Evolutionary conservation across 352 stramenopile species (phyloP).

Genomic region (Pythium rishiriense): DNA sequence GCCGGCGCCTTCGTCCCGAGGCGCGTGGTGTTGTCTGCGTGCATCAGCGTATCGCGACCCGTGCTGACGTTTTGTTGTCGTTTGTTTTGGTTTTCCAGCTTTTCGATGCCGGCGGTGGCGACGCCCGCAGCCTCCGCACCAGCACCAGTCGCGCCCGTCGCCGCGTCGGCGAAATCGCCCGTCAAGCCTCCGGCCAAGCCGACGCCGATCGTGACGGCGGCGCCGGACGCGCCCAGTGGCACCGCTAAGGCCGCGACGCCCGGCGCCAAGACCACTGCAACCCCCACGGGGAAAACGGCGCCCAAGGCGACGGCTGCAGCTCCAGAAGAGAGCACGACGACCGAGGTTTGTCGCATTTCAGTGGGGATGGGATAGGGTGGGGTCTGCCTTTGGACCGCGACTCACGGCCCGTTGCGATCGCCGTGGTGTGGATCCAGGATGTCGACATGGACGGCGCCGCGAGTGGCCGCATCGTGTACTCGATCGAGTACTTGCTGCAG

Average conservation of each 20-base stretch:
- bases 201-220: neutral
- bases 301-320: neutral
- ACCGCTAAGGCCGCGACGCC: neutral
- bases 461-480: slow-evolving; percentile 53
- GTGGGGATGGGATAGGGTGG: too few species aligned
- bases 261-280: slow-evolving; percentile 1
- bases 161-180: slow-evolving; percentile 2
- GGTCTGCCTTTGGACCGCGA: too few species aligned
- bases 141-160: slow-evolving; percentile 12
- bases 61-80: neutral
- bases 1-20: slow-evolving; percentile 81
- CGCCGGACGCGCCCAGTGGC: neutral
- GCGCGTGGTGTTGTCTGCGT: slow-evolving; percentile 30
- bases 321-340: neutral
- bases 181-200: slow-evolving; percentile 13
- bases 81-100: neutral
- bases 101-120: slow-evolving; percentile 5
- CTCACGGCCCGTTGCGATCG: too few species aligned
- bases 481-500: slow-evolving; percentile 67
- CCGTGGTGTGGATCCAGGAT: too few species aligned
- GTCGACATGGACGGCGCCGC: slow-evolving; percentile 14
- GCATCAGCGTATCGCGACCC: too few species aligned
- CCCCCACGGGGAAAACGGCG: neutral
- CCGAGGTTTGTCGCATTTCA: slow-evolving; percentile 8
- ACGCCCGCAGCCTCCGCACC: neutral